These are phyloP conservation scores for Leccinum solheimii DNA, from an alignment of 1,284 basidiomycete genomes.

Conservation along the genomic window DNA sequence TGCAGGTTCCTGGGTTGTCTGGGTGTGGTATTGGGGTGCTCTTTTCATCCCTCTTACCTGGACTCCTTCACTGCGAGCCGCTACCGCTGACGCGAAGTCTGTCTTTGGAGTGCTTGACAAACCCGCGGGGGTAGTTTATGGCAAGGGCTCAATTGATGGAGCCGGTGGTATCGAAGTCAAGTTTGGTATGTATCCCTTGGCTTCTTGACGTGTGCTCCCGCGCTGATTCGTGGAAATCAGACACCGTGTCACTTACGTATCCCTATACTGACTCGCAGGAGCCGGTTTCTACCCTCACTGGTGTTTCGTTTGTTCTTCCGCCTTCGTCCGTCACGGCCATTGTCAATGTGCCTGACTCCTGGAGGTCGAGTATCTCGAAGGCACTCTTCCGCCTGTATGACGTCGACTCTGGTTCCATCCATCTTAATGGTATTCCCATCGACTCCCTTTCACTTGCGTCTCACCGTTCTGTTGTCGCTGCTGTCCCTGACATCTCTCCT, in stretches of 20 bases:
- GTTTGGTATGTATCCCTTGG: slow-evolving; percentile 59
- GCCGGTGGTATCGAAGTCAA: slow-evolving; percentile 80
- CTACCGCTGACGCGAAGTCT: slow-evolving; percentile 16
- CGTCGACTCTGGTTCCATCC: slow-evolving; percentile 68
- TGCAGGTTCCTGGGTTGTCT: slow-evolving; percentile 30
- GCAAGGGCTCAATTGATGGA: slow-evolving; percentile 70
- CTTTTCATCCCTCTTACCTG: slow-evolving; percentile 28
- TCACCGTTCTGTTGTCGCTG: slow-evolving; percentile 77
- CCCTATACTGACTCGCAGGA: slow-evolving; percentile 70
- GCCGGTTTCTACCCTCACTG: slow-evolving; percentile 61
- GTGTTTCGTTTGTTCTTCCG: slow-evolving; percentile 82
- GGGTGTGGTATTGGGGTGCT: slow-evolving; percentile 34
- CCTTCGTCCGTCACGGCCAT: slow-evolving; percentile 80
- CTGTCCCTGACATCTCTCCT: slow-evolving; percentile 79
- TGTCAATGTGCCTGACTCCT: slow-evolving; percentile 78
- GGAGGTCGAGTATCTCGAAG: slow-evolving; percentile 82
- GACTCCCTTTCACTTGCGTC: slow-evolving; percentile 81
- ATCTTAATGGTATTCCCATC: slow-evolving; percentile 85
- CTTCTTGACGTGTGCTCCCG: not conserved
- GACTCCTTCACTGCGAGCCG: slow-evolving; percentile 23
- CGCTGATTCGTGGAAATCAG: slow-evolving; percentile 38
- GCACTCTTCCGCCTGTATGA: slow-evolving; percentile 92
- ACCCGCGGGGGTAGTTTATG: slow-evolving; percentile 81
- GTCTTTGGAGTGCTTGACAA: slow-evolving; percentile 74
- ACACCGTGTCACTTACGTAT: slow-evolving; percentile 82